phyloP scores from a whole-genome alignment of 2,329 filamentous ascomycete genomes.

The Alternaria rosae region DNA sequence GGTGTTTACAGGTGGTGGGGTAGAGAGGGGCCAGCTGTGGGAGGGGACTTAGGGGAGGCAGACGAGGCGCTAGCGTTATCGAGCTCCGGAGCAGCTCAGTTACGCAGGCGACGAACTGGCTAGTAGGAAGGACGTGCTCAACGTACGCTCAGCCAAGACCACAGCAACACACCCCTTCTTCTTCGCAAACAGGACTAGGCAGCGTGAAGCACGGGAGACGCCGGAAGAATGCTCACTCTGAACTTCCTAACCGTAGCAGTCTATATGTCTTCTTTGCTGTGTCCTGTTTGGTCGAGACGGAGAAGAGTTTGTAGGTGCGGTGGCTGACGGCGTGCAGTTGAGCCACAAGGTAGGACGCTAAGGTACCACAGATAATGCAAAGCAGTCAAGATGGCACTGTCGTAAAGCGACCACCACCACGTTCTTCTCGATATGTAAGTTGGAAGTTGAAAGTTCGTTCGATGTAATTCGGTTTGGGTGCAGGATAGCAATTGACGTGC shows the following conservation, averaged over 20 bases:
- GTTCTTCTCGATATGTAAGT: not conserved
- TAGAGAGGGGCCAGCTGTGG: not conserved
- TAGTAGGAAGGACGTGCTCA: conserved; percentile 3
- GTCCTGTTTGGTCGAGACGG: not conserved
- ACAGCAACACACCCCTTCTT: not conserved
- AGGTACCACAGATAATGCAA: not conserved
- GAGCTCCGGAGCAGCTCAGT: not conserved
- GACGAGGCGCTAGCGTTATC: conserved; percentile 9
- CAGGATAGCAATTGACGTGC: not conserved
- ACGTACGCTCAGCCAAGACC: conserved; percentile 7
- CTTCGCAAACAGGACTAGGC: not conserved
- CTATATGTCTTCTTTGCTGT: not conserved
- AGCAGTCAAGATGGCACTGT: not conserved
- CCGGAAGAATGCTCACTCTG: not conserved
- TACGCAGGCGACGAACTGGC: not conserved
- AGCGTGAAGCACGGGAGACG: conserved; percentile 1
- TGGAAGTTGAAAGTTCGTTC: not conserved
- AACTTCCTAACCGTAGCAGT: not conserved
- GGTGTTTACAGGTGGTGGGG: not conserved
- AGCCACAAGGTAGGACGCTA: not conserved
- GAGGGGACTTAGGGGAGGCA: conserved; percentile 1
- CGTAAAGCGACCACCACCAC: not conserved
- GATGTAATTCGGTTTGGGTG: not conserved
- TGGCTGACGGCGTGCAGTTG: not conserved
- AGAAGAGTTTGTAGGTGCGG: not conserved